Base-by-base conservation (phyloP, 2,329 filamentous ascomycete genomes). In the Trichophyton verrucosum region DNA sequence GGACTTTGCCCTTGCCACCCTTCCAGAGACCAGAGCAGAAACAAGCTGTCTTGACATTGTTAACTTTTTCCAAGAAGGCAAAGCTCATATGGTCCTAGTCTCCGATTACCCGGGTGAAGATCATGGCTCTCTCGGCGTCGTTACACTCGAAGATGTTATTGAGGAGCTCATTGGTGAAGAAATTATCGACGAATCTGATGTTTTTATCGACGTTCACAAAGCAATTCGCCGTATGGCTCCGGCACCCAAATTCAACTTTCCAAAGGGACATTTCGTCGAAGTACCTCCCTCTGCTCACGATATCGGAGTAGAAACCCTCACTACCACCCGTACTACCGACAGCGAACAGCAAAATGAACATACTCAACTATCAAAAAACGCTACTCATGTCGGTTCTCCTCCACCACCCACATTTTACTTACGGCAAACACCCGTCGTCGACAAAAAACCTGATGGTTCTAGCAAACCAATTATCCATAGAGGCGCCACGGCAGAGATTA, bases 21-120 rank as follows among this genome's bases (percentile, higher is more conserved):
- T 99, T 5, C 94, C 95, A 1, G 94, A 99, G 74, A 99, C 94
- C 0, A 84, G 89, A 8, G 90, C 94, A 0, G 90, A 96, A 71
- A 99, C 94, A 0, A 96, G 91, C 76, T 99, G 94, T 72, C 77
- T 99, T 61, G 94, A 99, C 73, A 97, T 99, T 69, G 90, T 99
- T 76, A 99, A 99, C 77, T 99, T 96, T 75, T 99, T 99, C 78
- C 94, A 99, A 74, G 94, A 99, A 78, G 94, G 94, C 68, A 99
- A 99, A 73, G 96, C 91, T 1, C 94, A 99, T 74, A 96, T 99
- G 91, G 92, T 97, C 0, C 79, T 99, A 30, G 94, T 97, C 7
- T 96, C 92, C 0, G 89, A 96, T 69, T 82, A 78, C 65, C 94
- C 94, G 0, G 91, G 92, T n/a, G 89, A 95, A 66, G 86, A 95